phyloP scores from a whole-genome alignment of 169 alveolate genomes.

The Plasmodium gonderi region DNA sequence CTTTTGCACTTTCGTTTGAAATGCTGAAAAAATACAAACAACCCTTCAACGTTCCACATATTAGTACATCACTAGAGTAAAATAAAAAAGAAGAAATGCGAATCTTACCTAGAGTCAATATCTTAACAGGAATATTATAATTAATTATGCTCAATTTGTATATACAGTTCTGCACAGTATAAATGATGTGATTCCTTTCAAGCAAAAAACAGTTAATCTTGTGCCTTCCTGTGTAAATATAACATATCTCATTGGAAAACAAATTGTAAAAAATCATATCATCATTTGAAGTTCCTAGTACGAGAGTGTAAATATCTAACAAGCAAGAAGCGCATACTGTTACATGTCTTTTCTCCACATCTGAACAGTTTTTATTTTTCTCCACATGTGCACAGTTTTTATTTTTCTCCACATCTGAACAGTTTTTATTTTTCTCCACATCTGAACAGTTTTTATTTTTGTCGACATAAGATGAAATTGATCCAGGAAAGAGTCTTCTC shows the following conservation, averaged over 20 bases:
- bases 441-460: neutral
- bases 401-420: neutral
- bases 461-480: neutral
- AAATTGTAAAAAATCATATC: constrained; percentile 27
- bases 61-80: constrained; percentile 21
- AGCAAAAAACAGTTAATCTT: constrained; percentile 10
- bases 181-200: constrained; percentile 16
- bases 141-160: constrained; percentile 34
- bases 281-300: constrained; percentile 18
- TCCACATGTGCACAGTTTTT: neutral
- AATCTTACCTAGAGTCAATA: constrained; percentile 1
- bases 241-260: constrained; percentile 7
- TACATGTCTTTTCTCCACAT: neutral
- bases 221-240: neutral
- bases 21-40: constrained; percentile 20
- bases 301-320: constrained; percentile 25
- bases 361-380: neutral
- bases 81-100: constrained; percentile 28
- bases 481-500: neutral
- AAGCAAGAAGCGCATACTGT: constrained; percentile 2
- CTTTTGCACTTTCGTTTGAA: constrained; percentile 16
- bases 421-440: neutral
- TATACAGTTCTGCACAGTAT: constrained; percentile 19
- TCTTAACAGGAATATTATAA: constrained; percentile 10
- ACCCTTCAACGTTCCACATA: constrained; percentile 42